Evolutionary conservation across 140 eudicot genomes (phyloP), one percentile per base, ranked within the genome.

Genomic region (Bidens hawaiensis): DNA sequence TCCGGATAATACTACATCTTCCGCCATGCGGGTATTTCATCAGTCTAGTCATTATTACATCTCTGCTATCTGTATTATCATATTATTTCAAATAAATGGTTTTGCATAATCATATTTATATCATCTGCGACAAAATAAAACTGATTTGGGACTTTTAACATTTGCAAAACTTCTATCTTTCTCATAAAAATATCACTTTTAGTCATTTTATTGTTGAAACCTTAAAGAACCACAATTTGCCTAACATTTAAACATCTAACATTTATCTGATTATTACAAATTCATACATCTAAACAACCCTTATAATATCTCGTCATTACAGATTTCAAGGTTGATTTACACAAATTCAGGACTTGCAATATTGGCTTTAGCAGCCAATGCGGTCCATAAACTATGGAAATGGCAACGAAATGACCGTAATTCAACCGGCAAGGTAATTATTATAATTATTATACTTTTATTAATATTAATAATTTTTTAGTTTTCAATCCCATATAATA

Each of bases 301-400:
- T 13, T 57, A 48, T 15, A 28, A 6, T 28, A n/a, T 15, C 62
- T n/a, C 30, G 11, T 18, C 19, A 36, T 71, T 70, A 68, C 69
- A 89, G 97, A 83, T 89, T 48, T 80, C 94, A 25, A 80, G 88
- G 65, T 65, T 89, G 80, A 82, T 85, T 23, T 89, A 89, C 76
- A 85, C 97, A 63, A 85, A 89, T 67, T 82, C 95, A 0, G 97
- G 97, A 56, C 61, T 78, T 68, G 90, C 88, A 36, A 78, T 89
- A 73, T 76, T 89, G 79, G 97, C 97, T 52, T 75, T 89, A 62
- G 83, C 91, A 58, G 85, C 88, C 46, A 85, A 89, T 74, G 97
- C 88, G 5, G 91, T 85, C 14, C 95, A 89, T 88, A 89, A 83
- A 65, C 78, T 89, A 57, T 89, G 95, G 95, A 85, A 85, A 68